Percentiles rank a stretch among this genome's conserved stretches.
These are phyloP conservation scores for Boletus sensibilis DNA, from an alignment of 768 basidiomycete genomes.

Conservation along the genomic window DNA sequence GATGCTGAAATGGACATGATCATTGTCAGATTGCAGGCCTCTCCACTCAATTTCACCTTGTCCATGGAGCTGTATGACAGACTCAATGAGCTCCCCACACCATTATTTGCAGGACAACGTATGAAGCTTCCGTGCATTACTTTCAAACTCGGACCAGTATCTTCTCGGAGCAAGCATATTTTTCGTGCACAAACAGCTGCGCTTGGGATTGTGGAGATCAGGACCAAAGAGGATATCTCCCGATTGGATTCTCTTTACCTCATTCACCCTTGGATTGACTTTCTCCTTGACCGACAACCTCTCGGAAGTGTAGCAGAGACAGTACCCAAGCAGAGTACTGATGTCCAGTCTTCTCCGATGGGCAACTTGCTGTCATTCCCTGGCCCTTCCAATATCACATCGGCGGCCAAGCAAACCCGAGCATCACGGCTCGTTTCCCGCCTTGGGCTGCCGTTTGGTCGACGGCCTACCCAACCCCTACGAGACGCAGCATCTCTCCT, in stretches of 20 bases:
- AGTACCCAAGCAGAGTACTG: background rate
- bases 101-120: too few species aligned
- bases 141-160: too few species aligned
- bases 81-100: background rate
- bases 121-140: too few species aligned
- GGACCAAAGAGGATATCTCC: constrained; percentile 5
- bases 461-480: background rate
- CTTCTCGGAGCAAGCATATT: too few species aligned
- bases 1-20: background rate
- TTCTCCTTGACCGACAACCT: constrained; percentile 5
- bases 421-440: background rate
- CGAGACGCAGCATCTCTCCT: background rate
- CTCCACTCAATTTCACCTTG: background rate
- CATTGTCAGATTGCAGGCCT: background rate
- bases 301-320: background rate
- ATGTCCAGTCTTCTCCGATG: background rate
- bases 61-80: background rate
- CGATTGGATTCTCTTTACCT: background rate
- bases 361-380: background rate
- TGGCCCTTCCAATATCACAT: too few species aligned
- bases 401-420: background rate
- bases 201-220: constrained; percentile 9
- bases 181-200: background rate
- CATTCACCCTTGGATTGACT: constrained; percentile 13
- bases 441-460: background rate